Conservation (phyloP, 169 alveolate genomes). For the Eimeria falciformis region DNA sequence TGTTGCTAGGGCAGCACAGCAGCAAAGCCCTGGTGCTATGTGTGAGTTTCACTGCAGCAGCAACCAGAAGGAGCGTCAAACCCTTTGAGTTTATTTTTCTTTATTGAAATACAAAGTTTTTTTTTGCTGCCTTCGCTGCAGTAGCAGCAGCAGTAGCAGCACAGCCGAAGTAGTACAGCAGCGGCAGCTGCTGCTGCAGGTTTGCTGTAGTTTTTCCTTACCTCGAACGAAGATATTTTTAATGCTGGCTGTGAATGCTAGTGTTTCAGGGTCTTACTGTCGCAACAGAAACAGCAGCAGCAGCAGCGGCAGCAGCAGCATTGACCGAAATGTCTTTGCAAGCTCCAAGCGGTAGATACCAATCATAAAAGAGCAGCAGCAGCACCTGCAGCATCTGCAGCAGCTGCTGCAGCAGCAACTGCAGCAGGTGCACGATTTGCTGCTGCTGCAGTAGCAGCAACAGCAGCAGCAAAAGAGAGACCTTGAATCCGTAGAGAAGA, state of each 20-base stretch:
- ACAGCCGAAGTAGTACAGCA: neutral
- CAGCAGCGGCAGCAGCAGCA: constrained; percentile 55
- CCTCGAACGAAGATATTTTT: neutral
- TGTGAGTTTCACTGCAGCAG: constrained; percentile 9
- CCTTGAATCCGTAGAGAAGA: neutral
- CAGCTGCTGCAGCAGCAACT: constrained; percentile 36
- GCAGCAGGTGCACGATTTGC: neutral
- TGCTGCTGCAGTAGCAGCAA: constrained; percentile 28
- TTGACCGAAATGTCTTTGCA: neutral
- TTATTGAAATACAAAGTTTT: neutral
- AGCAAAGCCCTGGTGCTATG: too few species aligned
- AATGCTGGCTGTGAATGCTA: constrained; percentile 18
- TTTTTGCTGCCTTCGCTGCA: neutral
- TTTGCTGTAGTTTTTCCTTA: neutral
- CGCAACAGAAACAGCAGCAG: constrained; percentile 38
- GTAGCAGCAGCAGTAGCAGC: constrained; percentile 54
- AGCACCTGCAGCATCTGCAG: constrained; percentile 35
- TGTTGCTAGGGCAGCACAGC: constrained; percentile 24
- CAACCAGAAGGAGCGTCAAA: neutral
- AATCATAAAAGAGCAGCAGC: constrained; percentile 31
- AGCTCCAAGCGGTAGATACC: too few species aligned
- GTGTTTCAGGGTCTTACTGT: constrained; percentile 41
- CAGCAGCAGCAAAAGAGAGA: constrained; percentile 38
- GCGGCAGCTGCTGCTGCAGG: constrained; percentile 36
- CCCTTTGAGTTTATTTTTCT: constrained; percentile 29